phyloP scores from a whole-genome alignment of 1,139 yeast genomes.

The Debaryomyces subglobosus region DNA sequence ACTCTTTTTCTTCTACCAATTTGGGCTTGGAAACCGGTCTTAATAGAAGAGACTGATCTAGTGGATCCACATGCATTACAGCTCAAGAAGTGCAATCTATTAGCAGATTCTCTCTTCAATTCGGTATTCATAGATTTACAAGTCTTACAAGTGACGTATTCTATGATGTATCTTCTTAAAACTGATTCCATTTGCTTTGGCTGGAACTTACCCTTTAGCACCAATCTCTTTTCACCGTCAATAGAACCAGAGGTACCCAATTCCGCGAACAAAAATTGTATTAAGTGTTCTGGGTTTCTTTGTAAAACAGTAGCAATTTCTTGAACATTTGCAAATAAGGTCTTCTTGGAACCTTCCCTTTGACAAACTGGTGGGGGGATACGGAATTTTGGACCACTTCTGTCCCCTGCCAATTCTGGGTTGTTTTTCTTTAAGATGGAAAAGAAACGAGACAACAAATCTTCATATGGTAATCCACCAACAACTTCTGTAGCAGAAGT shows the following conservation, averaged over 20 bases:
- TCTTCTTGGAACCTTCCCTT: conserved; percentile 97
- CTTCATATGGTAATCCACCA: conserved; percentile 75
- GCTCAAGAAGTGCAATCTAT: conserved; percentile 95
- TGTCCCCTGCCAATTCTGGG: conserved; percentile 97
- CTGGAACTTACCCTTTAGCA: conserved; percentile 96
- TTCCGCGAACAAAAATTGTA: conserved; percentile 96
- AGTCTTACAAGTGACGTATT: conserved; percentile 97
- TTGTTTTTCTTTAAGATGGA: conserved; percentile 84
- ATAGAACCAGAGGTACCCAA: conserved; percentile 99
- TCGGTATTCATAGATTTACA: conserved; percentile 98
- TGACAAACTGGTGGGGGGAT: conserved; percentile 97
- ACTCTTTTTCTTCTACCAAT: conserved; percentile 71
- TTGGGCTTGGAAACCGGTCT: conserved; percentile 99
- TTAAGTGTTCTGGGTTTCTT: conserved; percentile 95
- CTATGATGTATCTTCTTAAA: conserved; percentile 92
- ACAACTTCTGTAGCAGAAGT: conserved; percentile 34
- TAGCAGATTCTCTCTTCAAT: conserved; percentile 90
- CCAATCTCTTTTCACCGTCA: conserved; percentile 95
- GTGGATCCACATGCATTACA: conserved; percentile 98
- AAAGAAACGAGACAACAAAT: conserved; percentile 82
- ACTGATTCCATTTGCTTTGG: conserved; percentile 97
- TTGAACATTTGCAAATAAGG: conserved; percentile 93
- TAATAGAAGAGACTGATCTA: conserved; percentile 94
- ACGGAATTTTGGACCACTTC: conserved; percentile 89
- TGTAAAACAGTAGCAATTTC: conserved; percentile 93